Evolutionary conservation across 768 basidiomycete species (phyloP).

Genomic region (Exidia glandulosa): DNA sequence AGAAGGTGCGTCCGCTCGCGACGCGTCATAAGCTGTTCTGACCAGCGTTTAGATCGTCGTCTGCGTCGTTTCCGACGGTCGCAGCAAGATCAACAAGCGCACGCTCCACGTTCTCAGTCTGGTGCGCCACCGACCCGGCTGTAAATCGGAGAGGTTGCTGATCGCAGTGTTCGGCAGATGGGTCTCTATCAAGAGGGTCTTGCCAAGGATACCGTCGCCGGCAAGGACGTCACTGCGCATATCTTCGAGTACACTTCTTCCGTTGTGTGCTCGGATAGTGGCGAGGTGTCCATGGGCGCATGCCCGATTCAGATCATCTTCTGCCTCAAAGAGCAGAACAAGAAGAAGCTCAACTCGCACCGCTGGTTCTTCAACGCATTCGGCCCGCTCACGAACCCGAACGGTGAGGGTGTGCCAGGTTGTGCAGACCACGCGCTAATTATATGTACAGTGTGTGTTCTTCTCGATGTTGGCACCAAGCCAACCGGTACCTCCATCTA

Average conservation of each 20-base stretch:
- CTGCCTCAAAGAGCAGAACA: slow-evolving; percentile 91
- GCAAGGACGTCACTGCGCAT: slow-evolving; percentile 87
- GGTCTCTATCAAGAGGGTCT: slow-evolving; percentile 84
- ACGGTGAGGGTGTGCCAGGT: slow-evolving; percentile 43
- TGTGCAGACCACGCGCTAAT: neutral
- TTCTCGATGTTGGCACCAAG: slow-evolving; percentile 93
- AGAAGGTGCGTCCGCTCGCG: slow-evolving; percentile 33
- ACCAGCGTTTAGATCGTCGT: slow-evolving; percentile 44
- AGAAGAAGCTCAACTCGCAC: slow-evolving; percentile 93
- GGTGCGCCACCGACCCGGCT: slow-evolving; percentile 28
- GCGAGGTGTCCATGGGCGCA: slow-evolving; percentile 64
- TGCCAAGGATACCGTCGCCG: slow-evolving; percentile 76
- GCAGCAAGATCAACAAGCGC: slow-evolving; percentile 78
- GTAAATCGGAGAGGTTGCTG: slow-evolving; percentile 2
- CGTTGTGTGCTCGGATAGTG: slow-evolving; percentile 65
- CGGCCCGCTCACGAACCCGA: slow-evolving; percentile 75
- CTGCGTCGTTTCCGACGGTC: slow-evolving; percentile 77
- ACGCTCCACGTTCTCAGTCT: slow-evolving; percentile 82
- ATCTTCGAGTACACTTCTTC: slow-evolving; percentile 87
- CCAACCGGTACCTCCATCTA: slow-evolving; percentile 92
- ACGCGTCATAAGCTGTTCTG: neutral
- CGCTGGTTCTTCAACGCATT: slow-evolving; percentile 98
- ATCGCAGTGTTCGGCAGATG: slow-evolving; percentile 41
- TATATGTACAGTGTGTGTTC: slow-evolving; percentile 71
- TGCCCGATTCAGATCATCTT: slow-evolving; percentile 83